phyloP scores from a whole-genome alignment of 1,284 basidiomycete species.

The Tranzscheliella williamsii region DNA sequence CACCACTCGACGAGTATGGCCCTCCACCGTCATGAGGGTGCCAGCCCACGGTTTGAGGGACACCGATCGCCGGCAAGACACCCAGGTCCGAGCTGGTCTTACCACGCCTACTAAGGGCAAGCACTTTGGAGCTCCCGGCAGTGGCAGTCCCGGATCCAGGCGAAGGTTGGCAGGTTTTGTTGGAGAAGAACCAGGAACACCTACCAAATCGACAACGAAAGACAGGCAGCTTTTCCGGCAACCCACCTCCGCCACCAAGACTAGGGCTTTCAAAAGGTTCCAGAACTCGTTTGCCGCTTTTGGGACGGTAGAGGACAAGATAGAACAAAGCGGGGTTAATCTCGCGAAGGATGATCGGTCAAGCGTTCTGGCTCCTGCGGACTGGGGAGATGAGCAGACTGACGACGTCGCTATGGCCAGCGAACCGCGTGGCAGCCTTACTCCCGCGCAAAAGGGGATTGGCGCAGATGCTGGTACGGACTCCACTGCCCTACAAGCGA shows the following conservation, averaged over 20 bases:
- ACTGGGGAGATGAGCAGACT: conserved; percentile 15
- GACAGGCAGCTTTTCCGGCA: conserved; percentile 4
- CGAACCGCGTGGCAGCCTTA: no score
- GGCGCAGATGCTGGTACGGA: no score
- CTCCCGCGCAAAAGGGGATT: no score
- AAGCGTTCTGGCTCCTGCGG: conserved; percentile 7
- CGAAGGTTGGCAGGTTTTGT: conserved; percentile 6
- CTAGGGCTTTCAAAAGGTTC: conserved; percentile 20
- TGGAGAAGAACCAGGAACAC: conserved; percentile 23
- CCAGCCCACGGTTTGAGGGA: conserved; percentile 18
- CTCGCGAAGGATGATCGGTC: background rate
- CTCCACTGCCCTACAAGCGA: no score
- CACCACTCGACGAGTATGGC: conserved; percentile 45
- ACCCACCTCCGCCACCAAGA: conserved; percentile 14
- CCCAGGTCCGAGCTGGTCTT: conserved; percentile 29
- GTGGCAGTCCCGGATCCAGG: conserved; percentile 20
- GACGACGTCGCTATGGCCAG: conserved; percentile 7
- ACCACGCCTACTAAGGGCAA: conserved; percentile 37
- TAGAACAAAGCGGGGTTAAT: no score
- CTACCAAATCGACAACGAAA: conserved; percentile 18
- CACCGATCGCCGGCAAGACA: conserved; percentile 21
- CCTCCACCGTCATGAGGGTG: conserved; percentile 37
- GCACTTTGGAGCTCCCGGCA: no score
- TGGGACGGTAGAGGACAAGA: conserved; percentile 25
- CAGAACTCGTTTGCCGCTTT: conserved; percentile 39